Conservation (phyloP, 805 yeast species). For the Cyberlindnera americana region DNA sequence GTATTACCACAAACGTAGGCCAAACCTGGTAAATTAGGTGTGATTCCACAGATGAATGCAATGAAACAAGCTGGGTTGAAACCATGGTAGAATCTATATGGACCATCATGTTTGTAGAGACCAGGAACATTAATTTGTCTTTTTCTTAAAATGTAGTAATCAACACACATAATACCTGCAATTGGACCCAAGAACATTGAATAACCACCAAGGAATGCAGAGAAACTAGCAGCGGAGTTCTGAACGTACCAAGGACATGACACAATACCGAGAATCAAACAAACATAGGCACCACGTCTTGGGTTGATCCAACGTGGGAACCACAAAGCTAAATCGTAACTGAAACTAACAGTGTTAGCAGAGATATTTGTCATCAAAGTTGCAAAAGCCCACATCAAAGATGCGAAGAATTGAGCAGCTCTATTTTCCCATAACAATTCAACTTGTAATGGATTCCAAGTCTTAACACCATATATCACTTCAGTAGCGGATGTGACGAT, state of each 20-base stretch:
- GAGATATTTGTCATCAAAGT: constrained; percentile 66
- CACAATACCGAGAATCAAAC: constrained; percentile 62
- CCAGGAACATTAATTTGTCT: constrained; percentile 62
- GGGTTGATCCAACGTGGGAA: constrained; percentile 57
- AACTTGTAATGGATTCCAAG: constrained; percentile 43
- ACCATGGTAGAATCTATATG: constrained; percentile 60
- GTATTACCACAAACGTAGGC: constrained; percentile 56
- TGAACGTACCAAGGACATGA: constrained; percentile 72
- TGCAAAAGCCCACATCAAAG: constrained; percentile 23
- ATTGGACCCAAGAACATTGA: constrained; percentile 76
- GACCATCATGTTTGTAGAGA: constrained; percentile 46
- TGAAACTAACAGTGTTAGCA: constrained; percentile 60
- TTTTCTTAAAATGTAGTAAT: constrained; percentile 64
- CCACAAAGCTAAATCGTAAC: constrained; percentile 54
- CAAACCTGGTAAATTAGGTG: constrained; percentile 38
- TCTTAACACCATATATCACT: constrained; percentile 34
- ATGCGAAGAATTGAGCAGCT: constrained; percentile 25
- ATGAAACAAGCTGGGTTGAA: constrained; percentile 75
- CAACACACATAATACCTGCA: constrained; percentile 60
- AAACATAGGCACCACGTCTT: constrained; percentile 59
- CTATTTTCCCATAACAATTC: constrained; percentile 32
- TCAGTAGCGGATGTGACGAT: constrained; percentile 36
- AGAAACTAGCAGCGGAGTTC: constrained; percentile 59
- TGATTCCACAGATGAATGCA: constrained; percentile 47
- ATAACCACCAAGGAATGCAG: constrained; percentile 73